phyloP scores from a whole-genome alignment of 768 basidiomycete species.

The Rhodotorula kratochvilovae region DNA sequence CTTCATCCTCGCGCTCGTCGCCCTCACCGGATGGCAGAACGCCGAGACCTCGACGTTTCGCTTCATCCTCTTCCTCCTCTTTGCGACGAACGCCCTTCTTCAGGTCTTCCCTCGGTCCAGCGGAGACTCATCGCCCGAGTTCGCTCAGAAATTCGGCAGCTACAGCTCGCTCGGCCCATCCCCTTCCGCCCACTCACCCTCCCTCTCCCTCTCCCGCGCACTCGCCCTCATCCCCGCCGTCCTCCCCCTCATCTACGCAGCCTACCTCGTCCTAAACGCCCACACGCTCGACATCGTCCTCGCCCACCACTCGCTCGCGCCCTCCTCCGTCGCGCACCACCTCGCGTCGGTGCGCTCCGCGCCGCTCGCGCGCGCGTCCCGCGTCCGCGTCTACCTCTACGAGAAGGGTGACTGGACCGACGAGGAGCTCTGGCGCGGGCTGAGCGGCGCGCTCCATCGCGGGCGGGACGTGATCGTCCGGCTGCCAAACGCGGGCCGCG shows the following conservation, averaged over 20 bases:
- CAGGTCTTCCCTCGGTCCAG: neutral
- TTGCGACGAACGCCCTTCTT: neutral
- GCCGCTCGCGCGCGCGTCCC: neutral
- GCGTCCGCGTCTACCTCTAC: slow-evolving; percentile 39
- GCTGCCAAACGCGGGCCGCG: slow-evolving; percentile 43
- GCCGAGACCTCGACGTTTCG: neutral
- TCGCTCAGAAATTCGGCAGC: neutral
- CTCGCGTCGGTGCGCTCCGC: slow-evolving; percentile 8
- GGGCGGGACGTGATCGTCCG: slow-evolving; percentile 40
- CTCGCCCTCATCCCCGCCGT: neutral
- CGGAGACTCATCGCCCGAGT: no score
- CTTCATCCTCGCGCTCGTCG: neutral
- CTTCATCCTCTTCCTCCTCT: neutral
- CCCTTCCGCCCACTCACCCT: neutral
- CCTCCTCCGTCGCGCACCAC: neutral
- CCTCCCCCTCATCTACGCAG: neutral
- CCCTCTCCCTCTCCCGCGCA: neutral
- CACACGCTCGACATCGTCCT: slow-evolving; percentile 30
- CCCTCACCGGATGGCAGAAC: neutral
- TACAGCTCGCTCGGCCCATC: neutral
- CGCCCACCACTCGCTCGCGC: slow-evolving; percentile 20
- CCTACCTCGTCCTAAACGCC: neutral
- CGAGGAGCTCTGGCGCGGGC: neutral
- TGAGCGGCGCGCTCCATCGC: neutral
- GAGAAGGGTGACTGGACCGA: slow-evolving; percentile 29